A percentile compares a stretch with the other conserved stretches of the same genome.
Conservation (phyloP, 2,329 filamentous ascomycete genomes). For the Colletotrichum sp. region DNA sequence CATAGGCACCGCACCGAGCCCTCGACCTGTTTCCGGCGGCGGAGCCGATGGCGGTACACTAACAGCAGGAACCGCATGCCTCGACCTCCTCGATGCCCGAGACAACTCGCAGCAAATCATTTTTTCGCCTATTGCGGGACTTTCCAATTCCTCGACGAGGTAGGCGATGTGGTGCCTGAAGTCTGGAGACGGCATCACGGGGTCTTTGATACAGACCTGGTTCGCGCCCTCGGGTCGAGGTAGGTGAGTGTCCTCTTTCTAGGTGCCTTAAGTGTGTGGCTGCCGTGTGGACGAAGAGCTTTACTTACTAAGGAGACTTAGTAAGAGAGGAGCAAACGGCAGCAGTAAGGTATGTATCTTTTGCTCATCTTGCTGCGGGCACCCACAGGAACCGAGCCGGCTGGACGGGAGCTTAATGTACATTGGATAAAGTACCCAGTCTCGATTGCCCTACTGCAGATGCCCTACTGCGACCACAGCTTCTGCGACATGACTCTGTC, state of each 20-base stretch:
- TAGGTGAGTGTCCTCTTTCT: not conserved
- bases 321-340: not conserved
- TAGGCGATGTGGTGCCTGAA: not conserved
- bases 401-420: not conserved
- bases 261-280: not conserved
- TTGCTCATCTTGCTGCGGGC: not conserved
- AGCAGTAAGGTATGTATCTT: not conserved
- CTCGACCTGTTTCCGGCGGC: not conserved
- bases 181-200: not conserved
- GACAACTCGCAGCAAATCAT: not conserved
- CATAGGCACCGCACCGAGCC: not conserved
- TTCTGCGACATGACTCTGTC: slow-evolving; percentile 1
- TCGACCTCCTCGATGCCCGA: not conserved
- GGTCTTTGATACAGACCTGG: not conserved
- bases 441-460: not conserved
- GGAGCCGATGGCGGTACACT: not conserved
- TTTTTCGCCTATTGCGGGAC: not conserved
- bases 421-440: not conserved
- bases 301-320: not conserved
- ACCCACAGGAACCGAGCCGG: slow-evolving; percentile 7
- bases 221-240: not conserved
- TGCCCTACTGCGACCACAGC: not conserved
- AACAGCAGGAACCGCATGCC: not conserved
- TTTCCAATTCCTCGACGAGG: not conserved
- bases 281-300: not conserved